Conservation (phyloP, 225 moss, liverwort and hornwort species). For the Lunularia cruciata region DNA sequence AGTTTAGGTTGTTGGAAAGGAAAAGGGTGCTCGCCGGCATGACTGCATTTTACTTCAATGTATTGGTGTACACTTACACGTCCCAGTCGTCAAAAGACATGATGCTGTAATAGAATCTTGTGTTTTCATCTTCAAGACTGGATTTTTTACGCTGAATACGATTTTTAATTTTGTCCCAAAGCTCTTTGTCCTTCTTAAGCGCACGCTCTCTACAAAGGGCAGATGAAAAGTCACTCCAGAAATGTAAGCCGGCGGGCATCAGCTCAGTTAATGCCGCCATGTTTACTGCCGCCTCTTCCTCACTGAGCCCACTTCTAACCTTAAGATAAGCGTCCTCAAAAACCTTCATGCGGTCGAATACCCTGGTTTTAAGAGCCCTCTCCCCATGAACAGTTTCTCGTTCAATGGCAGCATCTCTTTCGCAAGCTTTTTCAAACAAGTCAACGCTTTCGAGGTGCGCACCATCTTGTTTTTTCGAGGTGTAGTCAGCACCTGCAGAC, state of each 20-base stretch:
- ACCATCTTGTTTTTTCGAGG: not conserved
- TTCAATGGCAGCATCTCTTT: constrained; percentile 5
- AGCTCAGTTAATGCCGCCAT: constrained; percentile 29
- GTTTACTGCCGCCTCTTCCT: constrained; percentile 22
- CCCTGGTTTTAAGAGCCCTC: constrained; percentile 5
- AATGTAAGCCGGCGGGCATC: constrained; percentile 29
- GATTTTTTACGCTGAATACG: constrained; percentile 9
- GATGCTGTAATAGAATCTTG: constrained; percentile 27
- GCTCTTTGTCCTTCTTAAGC: constrained; percentile 26
- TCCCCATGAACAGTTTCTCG: constrained; percentile 6
- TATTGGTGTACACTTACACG: not conserved
- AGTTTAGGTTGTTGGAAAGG: no score
- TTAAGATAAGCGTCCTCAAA: constrained; percentile 39
- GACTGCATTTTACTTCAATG: no score
- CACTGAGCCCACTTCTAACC: constrained; percentile 15
- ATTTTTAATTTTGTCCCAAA: constrained; percentile 21
- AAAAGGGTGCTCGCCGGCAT: no score
- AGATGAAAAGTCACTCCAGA: constrained; percentile 29
- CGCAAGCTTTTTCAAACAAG: constrained; percentile 19
- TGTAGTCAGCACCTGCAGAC: not conserved
- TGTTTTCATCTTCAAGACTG: constrained; percentile 28
- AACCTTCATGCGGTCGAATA: constrained; percentile 24
- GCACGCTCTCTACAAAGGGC: constrained; percentile 25
- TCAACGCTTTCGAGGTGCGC: constrained; percentile 25
- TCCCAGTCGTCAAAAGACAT: constrained; percentile 35